A percentile compares a stretch with the other conserved stretches of the same genome.
phyloP scores from a whole-genome alignment of 208 protist genomes.

The Crithidia acanthocephali region DNA sequence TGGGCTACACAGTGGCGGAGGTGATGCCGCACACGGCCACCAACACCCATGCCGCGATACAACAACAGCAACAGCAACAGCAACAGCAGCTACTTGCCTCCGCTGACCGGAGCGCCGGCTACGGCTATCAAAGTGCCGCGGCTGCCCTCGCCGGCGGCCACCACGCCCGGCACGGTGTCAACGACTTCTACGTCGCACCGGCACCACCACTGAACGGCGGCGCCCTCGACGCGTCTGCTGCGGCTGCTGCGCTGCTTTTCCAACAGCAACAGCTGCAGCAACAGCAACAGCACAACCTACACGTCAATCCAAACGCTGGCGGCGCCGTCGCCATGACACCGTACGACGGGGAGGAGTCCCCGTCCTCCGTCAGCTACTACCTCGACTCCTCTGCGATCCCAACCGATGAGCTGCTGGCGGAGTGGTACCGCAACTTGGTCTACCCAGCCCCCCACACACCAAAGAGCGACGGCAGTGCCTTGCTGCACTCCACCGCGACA shows the following conservation, averaged over 20 bases:
- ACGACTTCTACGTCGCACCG: slow-evolving; percentile 26
- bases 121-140: not conserved
- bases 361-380: slow-evolving; percentile 35
- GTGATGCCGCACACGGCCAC: slow-evolving; percentile 21
- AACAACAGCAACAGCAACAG: not conserved
- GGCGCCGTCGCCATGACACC: not conserved
- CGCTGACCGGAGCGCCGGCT: not conserved
- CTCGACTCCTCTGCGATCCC: slow-evolving; percentile 42
- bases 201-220: slow-evolving; percentile 28
- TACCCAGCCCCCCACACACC: slow-evolving; percentile 25
- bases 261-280: slow-evolving; percentile 18
- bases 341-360: slow-evolving; percentile 26
- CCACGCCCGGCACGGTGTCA: slow-evolving; percentile 1
- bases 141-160: not conserved
- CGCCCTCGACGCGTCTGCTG: not conserved
- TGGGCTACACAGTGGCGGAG: slow-evolving; percentile 53
- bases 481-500: not conserved
- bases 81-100: slow-evolving; percentile 11
- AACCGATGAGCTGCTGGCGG: slow-evolving; percentile 37
- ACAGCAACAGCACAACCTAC: slow-evolving; percentile 10
- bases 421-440: slow-evolving; percentile 51
- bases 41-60: not conserved
- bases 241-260: not conserved
- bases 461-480: slow-evolving; percentile 3
- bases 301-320: too few species aligned